Evolutionary conservation across 2,329 filamentous ascomycete genomes (phyloP).

Genomic region (Colletotrichum sansevieriae): DNA sequence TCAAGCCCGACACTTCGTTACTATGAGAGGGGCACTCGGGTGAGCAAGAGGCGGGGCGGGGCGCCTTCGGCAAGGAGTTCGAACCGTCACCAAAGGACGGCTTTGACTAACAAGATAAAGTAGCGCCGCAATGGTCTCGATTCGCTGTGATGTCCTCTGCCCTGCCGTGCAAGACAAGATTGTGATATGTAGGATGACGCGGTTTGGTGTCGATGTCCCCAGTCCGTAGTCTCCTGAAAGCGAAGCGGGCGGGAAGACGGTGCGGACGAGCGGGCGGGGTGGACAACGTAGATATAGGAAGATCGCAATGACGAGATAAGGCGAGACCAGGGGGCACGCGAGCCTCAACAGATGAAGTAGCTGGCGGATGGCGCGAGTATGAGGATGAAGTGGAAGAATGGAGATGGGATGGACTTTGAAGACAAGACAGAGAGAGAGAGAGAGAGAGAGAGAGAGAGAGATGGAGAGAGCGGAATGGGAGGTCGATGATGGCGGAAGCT

Average conservation of each 20-base stretch:
- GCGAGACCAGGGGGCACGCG: not conserved
- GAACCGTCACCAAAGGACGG: slow-evolving; percentile 12
- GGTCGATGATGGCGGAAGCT: slow-evolving; percentile 37
- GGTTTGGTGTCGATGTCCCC: not conserved
- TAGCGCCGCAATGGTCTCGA: slow-evolving; percentile 28
- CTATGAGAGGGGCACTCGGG: slow-evolving; percentile 9
- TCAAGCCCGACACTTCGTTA: too few species aligned
- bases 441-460: not conserved
- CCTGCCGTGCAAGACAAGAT: not conserved
- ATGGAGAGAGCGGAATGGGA: not conserved
- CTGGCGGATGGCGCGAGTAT: slow-evolving; percentile 3
- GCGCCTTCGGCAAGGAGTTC: not conserved
- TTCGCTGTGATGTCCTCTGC: not conserved
- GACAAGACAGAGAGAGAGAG: not conserved
- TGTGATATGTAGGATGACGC: not conserved
- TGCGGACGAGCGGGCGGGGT: slow-evolving; percentile 4
- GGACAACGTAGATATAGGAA: slow-evolving; percentile 6
- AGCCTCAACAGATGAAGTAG: not conserved
- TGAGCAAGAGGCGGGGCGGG: slow-evolving; percentile 20
- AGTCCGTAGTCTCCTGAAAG: not conserved
- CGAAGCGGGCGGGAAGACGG: slow-evolving; percentile 2
- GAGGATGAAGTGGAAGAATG: not conserved
- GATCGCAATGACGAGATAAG: not conserved
- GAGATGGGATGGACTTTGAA: not conserved
- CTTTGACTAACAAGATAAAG: slow-evolving; percentile 10